Evolutionary conservation across 1,284 basidiomycete genomes (phyloP).

Genomic region (Sphagnurus paluster): DNA sequence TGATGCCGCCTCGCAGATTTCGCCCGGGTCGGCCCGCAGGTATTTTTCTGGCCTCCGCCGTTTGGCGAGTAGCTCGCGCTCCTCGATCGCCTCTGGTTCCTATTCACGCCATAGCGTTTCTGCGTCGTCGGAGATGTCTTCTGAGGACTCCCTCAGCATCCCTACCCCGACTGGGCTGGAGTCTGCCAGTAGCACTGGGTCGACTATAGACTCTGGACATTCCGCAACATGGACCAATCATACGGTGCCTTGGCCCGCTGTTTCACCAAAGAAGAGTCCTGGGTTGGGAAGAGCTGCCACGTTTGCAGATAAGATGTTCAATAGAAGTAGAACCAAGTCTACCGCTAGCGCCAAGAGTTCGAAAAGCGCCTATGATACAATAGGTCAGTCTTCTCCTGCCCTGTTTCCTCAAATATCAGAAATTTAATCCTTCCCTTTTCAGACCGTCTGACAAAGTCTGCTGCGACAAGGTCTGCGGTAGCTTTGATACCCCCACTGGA

Average conservation of each 20-base stretch:
- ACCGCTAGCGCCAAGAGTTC: conserved; percentile 40
- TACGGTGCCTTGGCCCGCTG: conserved; percentile 44
- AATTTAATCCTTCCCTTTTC: background rate
- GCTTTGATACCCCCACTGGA: conserved; percentile 21
- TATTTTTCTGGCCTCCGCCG: conserved; percentile 47
- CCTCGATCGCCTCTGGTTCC: conserved; percentile 34
- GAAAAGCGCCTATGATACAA: conserved; percentile 33
- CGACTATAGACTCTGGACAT: conserved; percentile 20
- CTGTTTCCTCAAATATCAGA: background rate
- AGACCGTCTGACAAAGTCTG: conserved; percentile 20
- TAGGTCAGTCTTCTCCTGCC: conserved; percentile 28
- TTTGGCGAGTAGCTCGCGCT: conserved; percentile 36
- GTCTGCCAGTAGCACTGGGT: conserved; percentile 21
- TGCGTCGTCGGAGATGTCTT: conserved; percentile 54
- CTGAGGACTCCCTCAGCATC: conserved; percentile 52
- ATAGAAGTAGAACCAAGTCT: conserved; percentile 50
- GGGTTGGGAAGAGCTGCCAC: conserved; percentile 45
- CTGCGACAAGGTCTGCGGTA: conserved; percentile 16
- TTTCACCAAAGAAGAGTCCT: conserved; percentile 48
- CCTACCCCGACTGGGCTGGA: conserved; percentile 46
- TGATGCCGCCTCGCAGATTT: conserved; percentile 29
- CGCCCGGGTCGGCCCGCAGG: conserved; percentile 40
- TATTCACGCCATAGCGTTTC: conserved; percentile 51
- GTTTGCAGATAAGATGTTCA: conserved; percentile 57
- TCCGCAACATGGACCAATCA: conserved; percentile 15